Conservation (phyloP, 2,329 filamentous ascomycete species). For the Aureobasidium mangrovei region DNA sequence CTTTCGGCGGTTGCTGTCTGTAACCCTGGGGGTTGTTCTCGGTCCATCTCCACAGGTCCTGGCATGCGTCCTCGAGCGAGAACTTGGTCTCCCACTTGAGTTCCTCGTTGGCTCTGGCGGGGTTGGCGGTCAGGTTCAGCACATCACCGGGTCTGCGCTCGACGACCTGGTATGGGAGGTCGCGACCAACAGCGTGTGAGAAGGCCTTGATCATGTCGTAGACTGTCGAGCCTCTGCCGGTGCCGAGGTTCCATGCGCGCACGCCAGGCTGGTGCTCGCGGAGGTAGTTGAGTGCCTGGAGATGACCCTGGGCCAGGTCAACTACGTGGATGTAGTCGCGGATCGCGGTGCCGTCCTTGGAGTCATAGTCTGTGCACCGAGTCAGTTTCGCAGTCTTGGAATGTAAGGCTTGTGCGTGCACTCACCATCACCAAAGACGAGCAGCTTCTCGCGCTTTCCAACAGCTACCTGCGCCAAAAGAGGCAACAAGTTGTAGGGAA, state of each 20-base stretch:
- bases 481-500: constrained; percentile 92
- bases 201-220: constrained; percentile 98
- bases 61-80: constrained; percentile 85
- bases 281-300: constrained; percentile 84
- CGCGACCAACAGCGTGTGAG: constrained; percentile 72
- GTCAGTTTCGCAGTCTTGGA: constrained; percentile 18
- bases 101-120: constrained; percentile 76
- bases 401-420: constrained; percentile 15
- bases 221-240: constrained; percentile 87
- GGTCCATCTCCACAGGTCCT: constrained; percentile 94
- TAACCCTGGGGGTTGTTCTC: constrained; percentile 95
- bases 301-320: constrained; percentile 77
- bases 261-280: constrained; percentile 77
- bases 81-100: constrained; percentile 85
- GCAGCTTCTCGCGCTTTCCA: constrained; percentile 84
- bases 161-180: constrained; percentile 79
- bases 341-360: constrained; percentile 85
- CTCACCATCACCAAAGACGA: constrained; percentile 89
- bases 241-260: constrained; percentile 93
- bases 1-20: constrained; percentile 77
- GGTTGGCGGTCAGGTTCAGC: constrained; percentile 87
- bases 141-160: constrained; percentile 81
- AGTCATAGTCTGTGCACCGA: constrained; percentile 63
- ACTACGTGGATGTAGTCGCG: constrained; percentile 97
- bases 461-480: constrained; percentile 93